Evolutionary conservation across 805 yeast genomes (phyloP).

Genomic region (Pichia gijzeniarum): DNA sequence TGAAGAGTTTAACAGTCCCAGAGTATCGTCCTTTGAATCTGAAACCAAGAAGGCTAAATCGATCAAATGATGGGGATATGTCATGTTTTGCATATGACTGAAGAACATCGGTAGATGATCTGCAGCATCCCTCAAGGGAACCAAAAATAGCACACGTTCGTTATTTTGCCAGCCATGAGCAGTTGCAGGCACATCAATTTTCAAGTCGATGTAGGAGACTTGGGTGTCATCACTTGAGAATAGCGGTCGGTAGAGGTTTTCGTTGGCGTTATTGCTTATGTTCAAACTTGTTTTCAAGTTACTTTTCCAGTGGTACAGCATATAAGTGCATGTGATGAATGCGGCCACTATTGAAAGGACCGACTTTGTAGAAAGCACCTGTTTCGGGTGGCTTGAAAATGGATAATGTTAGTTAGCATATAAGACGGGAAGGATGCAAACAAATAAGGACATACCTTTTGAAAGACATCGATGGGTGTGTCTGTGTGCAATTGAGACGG

Average conservation of each 20-base stretch:
- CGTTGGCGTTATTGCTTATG: background rate
- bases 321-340: background rate
- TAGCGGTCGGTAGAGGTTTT: slow-evolving; percentile 13
- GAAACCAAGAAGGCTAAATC: slow-evolving; percentile 77
- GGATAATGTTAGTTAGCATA: too few relatives aligned
- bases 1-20: slow-evolving; percentile 52
- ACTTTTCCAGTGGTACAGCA: slow-evolving; percentile 1
- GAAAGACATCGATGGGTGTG: too few relatives aligned
- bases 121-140: slow-evolving; percentile 55
- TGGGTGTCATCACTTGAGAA: slow-evolving; percentile 11
- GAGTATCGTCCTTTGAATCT: slow-evolving; percentile 84
- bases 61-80: slow-evolving; percentile 51
- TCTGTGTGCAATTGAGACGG: too few relatives aligned
- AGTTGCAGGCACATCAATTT: slow-evolving; percentile 33
- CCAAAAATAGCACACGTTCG: slow-evolving; percentile 49
- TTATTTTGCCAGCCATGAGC: slow-evolving; percentile 48
- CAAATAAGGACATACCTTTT: too few relatives aligned
- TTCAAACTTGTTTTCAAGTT: background rate
- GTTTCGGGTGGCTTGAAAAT: background rate
- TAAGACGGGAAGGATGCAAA: background rate
- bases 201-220: slow-evolving; percentile 32
- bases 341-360: background rate
- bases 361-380: background rate
- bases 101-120: slow-evolving; percentile 58
- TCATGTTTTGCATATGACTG: slow-evolving; percentile 47